Evolutionary conservation across 345 rosid species (phyloP).

Genomic region (Psidium friedrichsthalianum): DNA sequence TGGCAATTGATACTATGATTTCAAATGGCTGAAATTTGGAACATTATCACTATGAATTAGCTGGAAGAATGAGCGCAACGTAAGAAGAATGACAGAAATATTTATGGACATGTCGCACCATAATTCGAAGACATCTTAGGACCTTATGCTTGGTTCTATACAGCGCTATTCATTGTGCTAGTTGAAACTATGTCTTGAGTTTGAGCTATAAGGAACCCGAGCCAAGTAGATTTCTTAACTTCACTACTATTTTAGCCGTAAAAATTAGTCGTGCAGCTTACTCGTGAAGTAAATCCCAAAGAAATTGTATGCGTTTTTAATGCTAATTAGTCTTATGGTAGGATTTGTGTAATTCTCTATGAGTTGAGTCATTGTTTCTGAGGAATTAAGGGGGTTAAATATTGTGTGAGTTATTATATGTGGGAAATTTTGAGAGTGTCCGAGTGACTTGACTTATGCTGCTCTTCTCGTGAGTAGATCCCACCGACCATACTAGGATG

Average conservation of each 20-base stretch:
- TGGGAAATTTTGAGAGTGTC: neutral
- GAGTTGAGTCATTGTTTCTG: neutral
- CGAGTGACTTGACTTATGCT: neutral
- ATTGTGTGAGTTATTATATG: neutral
- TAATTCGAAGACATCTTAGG: neutral
- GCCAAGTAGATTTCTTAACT: neutral
- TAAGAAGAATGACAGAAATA: neutral
- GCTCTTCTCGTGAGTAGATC: neutral
- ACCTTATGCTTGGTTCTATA: neutral
- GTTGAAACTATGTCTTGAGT: neutral
- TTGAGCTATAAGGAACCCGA: too few relatives aligned
- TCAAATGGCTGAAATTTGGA: neutral
- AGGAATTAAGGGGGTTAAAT: neutral
- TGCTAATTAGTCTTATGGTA: neutral
- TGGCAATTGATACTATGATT: too few relatives aligned
- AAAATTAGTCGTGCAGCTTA: neutral
- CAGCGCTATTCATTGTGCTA: accelerated
- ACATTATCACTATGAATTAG: neutral
- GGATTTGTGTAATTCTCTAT: neutral
- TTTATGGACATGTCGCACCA: neutral
- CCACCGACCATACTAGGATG: neutral
- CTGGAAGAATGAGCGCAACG: neutral
- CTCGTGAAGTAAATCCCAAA: neutral
- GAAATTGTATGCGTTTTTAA: neutral
- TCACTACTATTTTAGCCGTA: neutral